These are phyloP conservation scores for Claviceps spartinae DNA, from an alignment of 2,329 filamentous ascomycete species.

Conservation along the genomic window DNA sequence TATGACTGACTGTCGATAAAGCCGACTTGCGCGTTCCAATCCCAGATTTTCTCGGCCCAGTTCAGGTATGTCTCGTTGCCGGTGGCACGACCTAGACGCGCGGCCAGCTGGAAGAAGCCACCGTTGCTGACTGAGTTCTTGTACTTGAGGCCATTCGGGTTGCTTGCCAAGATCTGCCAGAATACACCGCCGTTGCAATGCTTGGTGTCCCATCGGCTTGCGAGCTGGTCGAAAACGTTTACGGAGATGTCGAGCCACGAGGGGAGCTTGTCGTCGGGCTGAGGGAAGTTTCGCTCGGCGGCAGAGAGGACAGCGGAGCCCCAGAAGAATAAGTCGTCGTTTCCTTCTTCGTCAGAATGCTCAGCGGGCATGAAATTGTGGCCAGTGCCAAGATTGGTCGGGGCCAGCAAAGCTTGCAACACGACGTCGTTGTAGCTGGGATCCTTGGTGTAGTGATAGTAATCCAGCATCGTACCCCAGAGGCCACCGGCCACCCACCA, in stretches of 20 bases:
- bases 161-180: conserved; percentile 71
- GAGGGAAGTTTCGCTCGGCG: conserved; percentile 53
- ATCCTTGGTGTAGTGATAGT: conserved; percentile 54
- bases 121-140: conserved; percentile 75
- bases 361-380: conserved; percentile 46
- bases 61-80: conserved; percentile 51
- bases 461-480: conserved; percentile 56
- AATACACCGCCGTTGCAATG: conserved; percentile 58
- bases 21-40: conserved; percentile 46
- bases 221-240: conserved; percentile 62
- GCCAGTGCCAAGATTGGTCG: conserved; percentile 38
- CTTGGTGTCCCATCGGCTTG: conserved; percentile 53
- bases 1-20: conserved; percentile 39
- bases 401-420: conserved; percentile 43
- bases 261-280: conserved; percentile 41
- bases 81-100: conserved; percentile 58
- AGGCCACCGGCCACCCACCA: conserved; percentile 54
- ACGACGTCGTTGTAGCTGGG: conserved; percentile 45
- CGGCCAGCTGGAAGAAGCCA: conserved; percentile 69
- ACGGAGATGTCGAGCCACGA: conserved; percentile 53
- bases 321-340: conserved; percentile 68
- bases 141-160: conserved; percentile 63
- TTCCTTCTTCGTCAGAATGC: conserved; percentile 49
- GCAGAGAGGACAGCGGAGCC: conserved; percentile 53
- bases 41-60: conserved; percentile 54